Evolutionary conservation across 2,329 filamentous ascomycete species (phyloP).

Genomic region (Colletotrichum orchidophilum): DNA sequence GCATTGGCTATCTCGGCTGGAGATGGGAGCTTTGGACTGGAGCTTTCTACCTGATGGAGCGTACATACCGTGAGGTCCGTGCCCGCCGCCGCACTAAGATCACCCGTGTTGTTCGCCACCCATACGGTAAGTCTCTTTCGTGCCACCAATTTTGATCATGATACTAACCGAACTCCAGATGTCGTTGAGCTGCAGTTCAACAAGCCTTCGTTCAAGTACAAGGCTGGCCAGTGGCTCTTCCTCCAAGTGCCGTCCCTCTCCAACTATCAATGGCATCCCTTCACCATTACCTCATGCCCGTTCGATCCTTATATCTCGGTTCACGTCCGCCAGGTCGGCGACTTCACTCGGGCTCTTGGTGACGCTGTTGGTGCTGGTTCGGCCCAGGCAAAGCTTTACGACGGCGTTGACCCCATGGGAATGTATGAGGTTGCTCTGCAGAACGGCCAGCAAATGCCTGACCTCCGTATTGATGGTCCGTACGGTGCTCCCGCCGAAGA

Average conservation of each 20-base stretch:
- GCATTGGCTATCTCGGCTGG: constrained; percentile 96
- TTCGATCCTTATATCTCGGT: constrained; percentile 95
- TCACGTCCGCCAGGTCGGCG: constrained; percentile 94
- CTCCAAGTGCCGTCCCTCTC: constrained; percentile 92
- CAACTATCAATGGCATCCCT: constrained; percentile 95
- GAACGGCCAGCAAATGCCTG: constrained; percentile 92
- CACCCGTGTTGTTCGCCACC: constrained; percentile 92
- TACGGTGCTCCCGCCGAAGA: constrained; percentile 98
- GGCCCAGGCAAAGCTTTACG: constrained; percentile 89
- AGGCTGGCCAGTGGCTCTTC: constrained; percentile 98
- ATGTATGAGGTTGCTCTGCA: constrained; percentile 98
- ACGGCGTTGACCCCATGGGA: constrained; percentile 88
- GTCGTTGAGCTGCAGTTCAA: constrained; percentile 97
- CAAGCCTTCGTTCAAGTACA: constrained; percentile 98
- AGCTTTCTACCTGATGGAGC: constrained; percentile 85
- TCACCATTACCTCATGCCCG: constrained; percentile 98
- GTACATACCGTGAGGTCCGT: constrained; percentile 90
- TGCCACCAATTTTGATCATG: neutral
- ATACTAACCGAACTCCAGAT: constrained; percentile 61
- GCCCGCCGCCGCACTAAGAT: constrained; percentile 87
- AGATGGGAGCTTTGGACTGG: constrained; percentile 93
- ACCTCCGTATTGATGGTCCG: constrained; percentile 89
- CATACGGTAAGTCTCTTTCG: constrained; percentile 74
- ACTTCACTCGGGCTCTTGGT: constrained; percentile 94
- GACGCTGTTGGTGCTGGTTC: constrained; percentile 92